Percentiles rank a stretch among this genome's conserved stretches.
phyloP scores from a whole-genome alignment of 495 filamentous ascomycete species.

The Usnea hakonensis region DNA sequence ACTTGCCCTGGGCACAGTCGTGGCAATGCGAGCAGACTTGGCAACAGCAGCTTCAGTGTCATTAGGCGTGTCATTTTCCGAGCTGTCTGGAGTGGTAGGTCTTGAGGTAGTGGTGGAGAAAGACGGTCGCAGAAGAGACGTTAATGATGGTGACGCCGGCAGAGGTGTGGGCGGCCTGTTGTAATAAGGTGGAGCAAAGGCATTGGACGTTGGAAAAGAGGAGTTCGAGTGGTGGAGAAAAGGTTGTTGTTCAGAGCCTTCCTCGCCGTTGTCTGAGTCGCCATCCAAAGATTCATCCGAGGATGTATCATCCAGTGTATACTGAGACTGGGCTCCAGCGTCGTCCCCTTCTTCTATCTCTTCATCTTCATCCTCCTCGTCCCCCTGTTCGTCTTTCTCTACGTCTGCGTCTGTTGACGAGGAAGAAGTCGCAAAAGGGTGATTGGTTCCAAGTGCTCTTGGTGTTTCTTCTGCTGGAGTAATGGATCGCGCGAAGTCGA shows the following conservation, averaged over 20 bases:
- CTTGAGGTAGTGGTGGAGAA: slow-evolving; percentile 67
- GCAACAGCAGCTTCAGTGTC: slow-evolving; percentile 57
- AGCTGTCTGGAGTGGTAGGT: slow-evolving; percentile 84
- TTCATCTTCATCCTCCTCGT: slow-evolving; percentile 1
- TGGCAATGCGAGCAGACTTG: slow-evolving; percentile 54
- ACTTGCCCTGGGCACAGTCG: slow-evolving; percentile 74
- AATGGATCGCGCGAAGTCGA: not conserved
- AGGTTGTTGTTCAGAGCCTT: not conserved
- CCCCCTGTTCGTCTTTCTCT: slow-evolving; percentile 5
- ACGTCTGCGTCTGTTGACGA: slow-evolving; percentile 11
- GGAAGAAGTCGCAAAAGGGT: slow-evolving; percentile 9
- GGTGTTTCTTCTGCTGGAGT: slow-evolving; percentile 11
- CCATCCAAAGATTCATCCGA: slow-evolving; percentile 7
- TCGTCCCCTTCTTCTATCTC: not conserved
- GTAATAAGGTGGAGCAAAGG: slow-evolving; percentile 83
- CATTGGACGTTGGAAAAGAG: slow-evolving; percentile 34
- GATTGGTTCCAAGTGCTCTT: slow-evolving; percentile 3
- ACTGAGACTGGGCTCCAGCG: not conserved
- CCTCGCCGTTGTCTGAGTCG: slow-evolving; percentile 9
- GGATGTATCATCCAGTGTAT: slow-evolving; percentile 1
- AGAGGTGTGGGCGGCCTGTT: slow-evolving; percentile 81
- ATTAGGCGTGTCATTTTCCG: slow-evolving; percentile 67
- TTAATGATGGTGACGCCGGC: slow-evolving; percentile 87
- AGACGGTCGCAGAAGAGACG: slow-evolving; percentile 79
- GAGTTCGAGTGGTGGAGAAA: slow-evolving; percentile 29